phyloP scores from a whole-genome alignment of 805 yeast genomes.

The Komagataella populi region DNA sequence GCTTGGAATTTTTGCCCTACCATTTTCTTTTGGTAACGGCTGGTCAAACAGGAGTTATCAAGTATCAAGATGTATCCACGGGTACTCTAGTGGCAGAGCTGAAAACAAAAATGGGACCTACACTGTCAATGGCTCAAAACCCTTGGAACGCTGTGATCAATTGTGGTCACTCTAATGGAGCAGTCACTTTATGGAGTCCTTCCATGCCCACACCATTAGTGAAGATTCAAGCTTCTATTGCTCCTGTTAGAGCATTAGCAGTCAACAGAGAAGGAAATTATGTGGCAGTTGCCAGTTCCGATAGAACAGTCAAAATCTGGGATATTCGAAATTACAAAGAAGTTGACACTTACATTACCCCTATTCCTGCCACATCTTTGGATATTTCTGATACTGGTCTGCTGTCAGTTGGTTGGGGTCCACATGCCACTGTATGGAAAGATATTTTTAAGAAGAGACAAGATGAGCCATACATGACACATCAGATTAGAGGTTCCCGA shows the following conservation, averaged over 20 bases:
- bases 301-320: conserved; percentile 79
- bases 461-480: conserved; percentile 83
- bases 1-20: conserved; percentile 81
- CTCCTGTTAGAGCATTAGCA: conserved; percentile 78
- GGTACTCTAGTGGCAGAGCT: conserved; percentile 76
- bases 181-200: conserved; percentile 91
- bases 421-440: conserved; percentile 91
- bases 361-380: conserved; percentile 74
- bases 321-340: conserved; percentile 78
- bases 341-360: conserved; percentile 54
- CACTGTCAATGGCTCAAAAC: conserved; percentile 76
- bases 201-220: conserved; percentile 75
- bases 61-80: conserved; percentile 92
- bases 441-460: conserved; percentile 62
- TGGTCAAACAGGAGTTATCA: conserved; percentile 79
- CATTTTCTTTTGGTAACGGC: conserved; percentile 81
- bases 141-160: conserved; percentile 95
- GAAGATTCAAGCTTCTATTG: conserved; percentile 67
- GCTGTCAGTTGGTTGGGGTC: conserved; percentile 87
- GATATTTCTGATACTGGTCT: conserved; percentile 82
- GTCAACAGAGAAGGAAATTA: conserved; percentile 85
- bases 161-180: conserved; percentile 86
- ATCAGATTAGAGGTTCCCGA: conserved; percentile 66
- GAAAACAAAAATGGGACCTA: conserved; percentile 83
- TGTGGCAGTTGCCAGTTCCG: conserved; percentile 90